Evolutionary conservation across 2,329 filamentous ascomycete species (phyloP).

Genomic region (Bipolaris cookei): DNA sequence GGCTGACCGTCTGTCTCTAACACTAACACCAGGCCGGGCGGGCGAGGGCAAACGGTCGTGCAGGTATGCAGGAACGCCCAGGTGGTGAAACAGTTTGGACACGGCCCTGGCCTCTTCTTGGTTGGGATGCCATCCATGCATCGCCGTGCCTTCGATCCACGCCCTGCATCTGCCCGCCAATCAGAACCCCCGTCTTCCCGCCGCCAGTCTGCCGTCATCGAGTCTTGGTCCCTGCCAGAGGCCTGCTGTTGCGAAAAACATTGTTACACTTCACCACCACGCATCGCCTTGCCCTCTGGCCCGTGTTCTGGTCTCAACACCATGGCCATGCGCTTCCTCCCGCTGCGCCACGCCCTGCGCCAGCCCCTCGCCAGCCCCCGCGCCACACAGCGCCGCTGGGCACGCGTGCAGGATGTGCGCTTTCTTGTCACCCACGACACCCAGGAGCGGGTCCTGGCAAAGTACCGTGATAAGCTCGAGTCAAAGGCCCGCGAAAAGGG

Average conservation of each 20-base stretch:
- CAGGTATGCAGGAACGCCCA: constrained; percentile 4
- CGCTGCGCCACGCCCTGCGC: constrained; percentile 41
- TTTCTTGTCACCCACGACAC: constrained; percentile 81
- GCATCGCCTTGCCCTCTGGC: background rate
- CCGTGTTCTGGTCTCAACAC: background rate
- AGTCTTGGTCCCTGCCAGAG: no score
- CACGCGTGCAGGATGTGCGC: constrained; percentile 88
- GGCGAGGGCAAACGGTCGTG: background rate
- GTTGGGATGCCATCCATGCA: background rate
- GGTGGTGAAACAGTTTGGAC: constrained; percentile 14
- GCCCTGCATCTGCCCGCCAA: constrained; percentile 11
- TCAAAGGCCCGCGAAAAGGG: constrained; percentile 78
- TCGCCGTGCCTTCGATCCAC: background rate
- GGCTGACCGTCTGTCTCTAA: background rate
- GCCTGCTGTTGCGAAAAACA: no score
- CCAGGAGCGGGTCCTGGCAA: constrained; percentile 74
- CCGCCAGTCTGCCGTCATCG: constrained; percentile 3
- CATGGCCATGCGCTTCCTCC: constrained; percentile 36
- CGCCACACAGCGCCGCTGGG: constrained; percentile 76
- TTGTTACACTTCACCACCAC: no score
- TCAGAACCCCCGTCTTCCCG: constrained; percentile 27
- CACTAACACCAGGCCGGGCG: background rate
- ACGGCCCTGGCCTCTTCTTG: no score
- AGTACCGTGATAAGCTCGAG: constrained; percentile 85
- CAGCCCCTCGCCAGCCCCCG: constrained; percentile 40